phyloP scores from a whole-genome alignment of 2,329 filamentous ascomycete genomes.

The Aspergillus melleus region DNA sequence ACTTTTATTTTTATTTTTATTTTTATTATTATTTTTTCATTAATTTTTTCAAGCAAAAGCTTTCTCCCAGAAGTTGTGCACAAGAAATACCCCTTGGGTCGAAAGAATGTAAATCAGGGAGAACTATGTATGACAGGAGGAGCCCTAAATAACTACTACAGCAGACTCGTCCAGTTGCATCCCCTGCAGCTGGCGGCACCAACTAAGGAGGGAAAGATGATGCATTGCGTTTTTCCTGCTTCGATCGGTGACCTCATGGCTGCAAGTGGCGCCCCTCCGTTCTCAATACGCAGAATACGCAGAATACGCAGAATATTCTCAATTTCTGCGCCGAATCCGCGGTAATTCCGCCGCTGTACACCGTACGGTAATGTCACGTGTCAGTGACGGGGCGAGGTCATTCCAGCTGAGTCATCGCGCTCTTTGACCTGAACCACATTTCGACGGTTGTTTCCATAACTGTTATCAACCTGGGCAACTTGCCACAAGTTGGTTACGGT shows the following conservation, averaged over 20 bases:
- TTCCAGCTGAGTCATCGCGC: background rate
- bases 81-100: background rate
- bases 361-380: background rate
- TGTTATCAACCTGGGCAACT: background rate
- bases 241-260: background rate
- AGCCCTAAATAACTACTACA: no score
- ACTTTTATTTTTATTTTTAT: background rate
- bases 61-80: background rate
- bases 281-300: no score
- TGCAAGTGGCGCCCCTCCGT: background rate
- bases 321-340: no score
- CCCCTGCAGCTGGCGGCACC: background rate
- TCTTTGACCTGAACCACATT: background rate
- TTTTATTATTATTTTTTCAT: no score
- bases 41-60: background rate
- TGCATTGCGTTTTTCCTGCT: background rate
- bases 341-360: background rate
- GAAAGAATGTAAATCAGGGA: background rate
- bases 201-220: background rate
- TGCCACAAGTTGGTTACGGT: background rate
- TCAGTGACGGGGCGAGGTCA: background rate
- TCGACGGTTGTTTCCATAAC: background rate
- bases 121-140: background rate
- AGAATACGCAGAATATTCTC: no score
- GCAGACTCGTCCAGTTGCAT: background rate